Conservation (phyloP, 768 basidiomycete species). For the Podaxis rugospora region DNA sequence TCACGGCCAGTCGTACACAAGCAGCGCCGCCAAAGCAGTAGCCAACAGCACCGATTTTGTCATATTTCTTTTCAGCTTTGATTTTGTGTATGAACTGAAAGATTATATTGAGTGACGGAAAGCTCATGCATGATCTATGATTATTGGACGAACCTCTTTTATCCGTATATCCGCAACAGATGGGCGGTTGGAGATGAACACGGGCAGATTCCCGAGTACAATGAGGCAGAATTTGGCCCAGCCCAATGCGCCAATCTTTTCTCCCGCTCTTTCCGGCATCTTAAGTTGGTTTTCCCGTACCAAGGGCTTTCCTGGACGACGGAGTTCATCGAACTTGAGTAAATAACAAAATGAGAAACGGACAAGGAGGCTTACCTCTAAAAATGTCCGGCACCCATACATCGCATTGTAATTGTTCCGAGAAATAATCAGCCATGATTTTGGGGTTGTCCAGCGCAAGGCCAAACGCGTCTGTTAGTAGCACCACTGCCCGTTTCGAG, state of each 20-base stretch:
- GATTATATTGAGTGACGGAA: not conserved
- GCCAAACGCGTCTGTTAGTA: slow-evolving; percentile 57
- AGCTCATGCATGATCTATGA: not conserved
- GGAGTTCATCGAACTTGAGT: not conserved
- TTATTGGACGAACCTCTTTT: slow-evolving; percentile 15
- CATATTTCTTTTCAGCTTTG: slow-evolving; percentile 32
- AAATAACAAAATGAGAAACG: not conserved
- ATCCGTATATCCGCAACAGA: slow-evolving; percentile 26
- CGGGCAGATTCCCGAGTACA: slow-evolving; percentile 25
- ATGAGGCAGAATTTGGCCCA: slow-evolving; percentile 23
- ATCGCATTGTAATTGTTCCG: slow-evolving; percentile 46
- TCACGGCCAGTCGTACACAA: slow-evolving; percentile 32
- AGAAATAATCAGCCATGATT: slow-evolving; percentile 52
- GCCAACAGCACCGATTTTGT: slow-evolving; percentile 37
- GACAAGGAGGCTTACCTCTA: slow-evolving; percentile 42
- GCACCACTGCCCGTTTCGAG: slow-evolving; percentile 37
- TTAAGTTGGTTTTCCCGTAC: slow-evolving; percentile 20
- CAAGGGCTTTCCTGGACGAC: slow-evolving; percentile 26
- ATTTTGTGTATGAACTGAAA: slow-evolving; percentile 30
- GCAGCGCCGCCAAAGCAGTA: slow-evolving; percentile 41
- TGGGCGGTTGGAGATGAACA: slow-evolving; percentile 27
- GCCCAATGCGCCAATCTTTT: slow-evolving; percentile 25
- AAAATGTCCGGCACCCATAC: slow-evolving; percentile 66
- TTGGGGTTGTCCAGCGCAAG: slow-evolving; percentile 48
- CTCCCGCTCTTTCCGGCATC: slow-evolving; percentile 29